phyloP scores from a whole-genome alignment of 331 rosid genomes.

The Rosa hybrid region DNA sequence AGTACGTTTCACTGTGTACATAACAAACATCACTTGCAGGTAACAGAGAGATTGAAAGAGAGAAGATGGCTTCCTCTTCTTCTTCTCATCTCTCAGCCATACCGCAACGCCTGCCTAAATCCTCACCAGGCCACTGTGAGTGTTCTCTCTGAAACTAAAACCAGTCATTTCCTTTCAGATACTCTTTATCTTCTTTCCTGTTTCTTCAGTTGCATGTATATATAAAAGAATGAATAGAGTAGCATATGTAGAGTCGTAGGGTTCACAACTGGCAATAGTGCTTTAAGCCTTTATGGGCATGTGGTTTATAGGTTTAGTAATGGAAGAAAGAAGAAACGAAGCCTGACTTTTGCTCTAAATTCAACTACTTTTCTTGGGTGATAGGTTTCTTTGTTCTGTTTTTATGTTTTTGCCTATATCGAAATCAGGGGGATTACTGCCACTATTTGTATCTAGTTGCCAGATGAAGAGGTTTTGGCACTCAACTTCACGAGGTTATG shows the following conservation, averaged over 20 bases:
- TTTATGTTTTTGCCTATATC: no score
- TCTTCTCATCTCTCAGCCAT: slow-evolving; percentile 54
- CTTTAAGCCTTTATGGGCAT: no score
- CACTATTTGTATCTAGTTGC: no score
- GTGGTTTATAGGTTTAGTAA: no score
- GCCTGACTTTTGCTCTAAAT: no score
- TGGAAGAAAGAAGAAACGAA: no score
- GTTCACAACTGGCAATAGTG: no score
- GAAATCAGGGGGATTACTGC: no score
- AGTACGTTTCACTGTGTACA: not conserved
- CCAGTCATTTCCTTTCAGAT: not conserved
- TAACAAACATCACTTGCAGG: not conserved
- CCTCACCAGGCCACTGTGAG: slow-evolving; percentile 35
- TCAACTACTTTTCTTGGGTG: no score
- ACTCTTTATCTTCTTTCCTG: not conserved
- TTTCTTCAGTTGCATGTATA: not conserved
- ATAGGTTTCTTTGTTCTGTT: no score
- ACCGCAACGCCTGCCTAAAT: slow-evolving; percentile 37
- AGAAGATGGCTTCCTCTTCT: slow-evolving; percentile 42
- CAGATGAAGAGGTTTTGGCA: not conserved
- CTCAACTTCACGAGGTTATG: not conserved
- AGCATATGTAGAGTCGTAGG: no score
- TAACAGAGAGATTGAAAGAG: not conserved
- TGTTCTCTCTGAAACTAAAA: not conserved
- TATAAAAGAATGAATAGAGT: no score